Percentiles rank a stretch among this genome's conserved stretches.
Conservation (phyloP, 1,284 basidiomycete genomes). For the Albatrellus sp. region DNA sequence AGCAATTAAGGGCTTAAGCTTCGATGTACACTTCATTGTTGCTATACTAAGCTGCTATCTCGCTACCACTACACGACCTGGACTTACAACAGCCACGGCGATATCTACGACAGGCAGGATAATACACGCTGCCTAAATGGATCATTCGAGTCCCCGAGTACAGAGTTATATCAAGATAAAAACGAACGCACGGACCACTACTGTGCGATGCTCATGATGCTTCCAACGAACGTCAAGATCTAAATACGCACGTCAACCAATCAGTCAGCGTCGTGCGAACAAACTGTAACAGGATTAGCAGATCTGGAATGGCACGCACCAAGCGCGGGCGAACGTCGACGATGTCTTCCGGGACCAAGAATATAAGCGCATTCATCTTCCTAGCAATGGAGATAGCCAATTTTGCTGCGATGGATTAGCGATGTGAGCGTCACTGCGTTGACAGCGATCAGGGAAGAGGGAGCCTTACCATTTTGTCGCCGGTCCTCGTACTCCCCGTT, state of each 20-base stretch:
- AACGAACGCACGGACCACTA: background rate
- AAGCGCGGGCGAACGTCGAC: constrained; percentile 79
- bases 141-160: background rate
- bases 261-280: background rate
- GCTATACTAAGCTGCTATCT: too few relatives aligned
- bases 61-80: too few relatives aligned
- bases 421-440: background rate
- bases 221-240: constrained; percentile 65
- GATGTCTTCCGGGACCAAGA: constrained; percentile 95
- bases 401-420: constrained; percentile 51
- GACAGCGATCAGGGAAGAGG: background rate
- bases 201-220: constrained; percentile 42
- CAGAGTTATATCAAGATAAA: background rate
- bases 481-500: constrained; percentile 79
- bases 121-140: background rate
- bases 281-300: background rate
- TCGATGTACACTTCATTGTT: too few relatives aligned
- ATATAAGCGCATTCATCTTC: constrained; percentile 95
- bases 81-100: too few relatives aligned
- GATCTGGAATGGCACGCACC: constrained; percentile 31
- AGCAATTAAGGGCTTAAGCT: too few relatives aligned
- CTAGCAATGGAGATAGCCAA: constrained; percentile 95
- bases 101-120: too few relatives aligned
- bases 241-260: constrained; percentile 14
- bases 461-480: constrained; percentile 72